Base-by-base conservation (phyloP, 371 early-diverging fungal genomes). In the Lichtheimia hyalospora region DNA sequence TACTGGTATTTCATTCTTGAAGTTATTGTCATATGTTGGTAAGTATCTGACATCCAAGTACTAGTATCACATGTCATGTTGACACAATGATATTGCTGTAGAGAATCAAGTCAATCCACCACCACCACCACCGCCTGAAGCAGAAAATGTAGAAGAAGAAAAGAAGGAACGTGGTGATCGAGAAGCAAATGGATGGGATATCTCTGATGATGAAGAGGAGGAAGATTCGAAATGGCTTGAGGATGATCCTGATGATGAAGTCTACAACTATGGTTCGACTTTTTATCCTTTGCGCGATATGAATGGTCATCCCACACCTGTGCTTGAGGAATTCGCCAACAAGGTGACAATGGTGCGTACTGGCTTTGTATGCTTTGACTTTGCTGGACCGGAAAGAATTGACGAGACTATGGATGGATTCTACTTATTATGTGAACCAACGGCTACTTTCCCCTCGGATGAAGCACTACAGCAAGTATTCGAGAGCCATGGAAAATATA, bases 1-100 rank as follows among this genome's bases (percentile, higher is more conserved):
- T 58, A 95, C 96, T 6, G 96, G 96, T 5, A 42, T 60, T 7
- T 75, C 69, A 0, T 76, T 74, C 27, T 57, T 79, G 43, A 72
- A 67, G 18, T 51, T 79, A 21, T 50, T 62, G 8, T 66, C 68
- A 7, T 69, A 68, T 50, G 23, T 79, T 6, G 67, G 71, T 71
- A 67, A 50, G 54, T 49, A 3, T 7, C 54, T 13, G 27, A 15
- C 5, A 55, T 8, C 13, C 18, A 2, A 34, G 10, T 4, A 8
- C 1, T 8, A 8, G 10, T 34, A 34, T 34, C 34, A 6, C 10
- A 8, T 10, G 34, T 8, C 10, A 25, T 34, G 34, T 10, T 8
- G 5, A 10, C 10, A 34, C 8, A 2, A 34, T 34, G 25, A 5
- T 34, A 5, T 5, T 27, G 3, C 15, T 14, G n/a, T n/a, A 51